Evolutionary conservation across 2,329 filamentous ascomycete genomes (phyloP).

Genomic region (Gaeumannomyces sp.): DNA sequence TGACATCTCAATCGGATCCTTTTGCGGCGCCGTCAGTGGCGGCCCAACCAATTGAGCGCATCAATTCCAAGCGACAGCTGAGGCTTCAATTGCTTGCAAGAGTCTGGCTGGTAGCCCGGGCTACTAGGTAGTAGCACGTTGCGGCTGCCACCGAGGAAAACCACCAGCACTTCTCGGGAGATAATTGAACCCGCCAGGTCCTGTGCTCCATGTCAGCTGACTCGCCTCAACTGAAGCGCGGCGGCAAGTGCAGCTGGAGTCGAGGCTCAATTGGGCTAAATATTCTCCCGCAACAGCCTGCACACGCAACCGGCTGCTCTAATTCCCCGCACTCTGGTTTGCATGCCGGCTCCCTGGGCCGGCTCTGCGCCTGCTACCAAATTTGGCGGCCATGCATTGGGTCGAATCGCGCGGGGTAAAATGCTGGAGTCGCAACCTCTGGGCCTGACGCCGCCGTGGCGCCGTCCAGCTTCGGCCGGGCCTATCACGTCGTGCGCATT

Average conservation of each 20-base stretch:
- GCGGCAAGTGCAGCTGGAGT: neutral
- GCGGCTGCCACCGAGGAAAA: no score
- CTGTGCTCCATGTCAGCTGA: neutral
- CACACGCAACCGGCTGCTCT: neutral
- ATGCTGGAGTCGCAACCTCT: neutral
- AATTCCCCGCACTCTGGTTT: neutral
- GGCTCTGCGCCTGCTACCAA: neutral
- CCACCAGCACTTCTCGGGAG: neutral
- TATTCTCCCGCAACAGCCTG: neutral
- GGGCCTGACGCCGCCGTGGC: neutral
- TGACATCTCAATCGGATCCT: no score
- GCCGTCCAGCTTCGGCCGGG: neutral
- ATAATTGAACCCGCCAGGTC: neutral
- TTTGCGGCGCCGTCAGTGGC: no score
- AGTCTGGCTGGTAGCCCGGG: no score
- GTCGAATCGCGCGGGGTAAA: neutral
- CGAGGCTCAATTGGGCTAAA: neutral
- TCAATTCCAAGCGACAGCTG: neutral
- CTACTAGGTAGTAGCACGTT: no score
- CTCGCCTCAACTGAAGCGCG: neutral
- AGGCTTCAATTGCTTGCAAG: neutral
- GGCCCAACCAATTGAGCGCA: no score
- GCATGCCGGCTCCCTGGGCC: neutral
- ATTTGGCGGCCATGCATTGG: no score
- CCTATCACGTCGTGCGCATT: neutral